Conservation (phyloP, 495 filamentous ascomycete genomes). For the Aspergillus taichungensis region DNA sequence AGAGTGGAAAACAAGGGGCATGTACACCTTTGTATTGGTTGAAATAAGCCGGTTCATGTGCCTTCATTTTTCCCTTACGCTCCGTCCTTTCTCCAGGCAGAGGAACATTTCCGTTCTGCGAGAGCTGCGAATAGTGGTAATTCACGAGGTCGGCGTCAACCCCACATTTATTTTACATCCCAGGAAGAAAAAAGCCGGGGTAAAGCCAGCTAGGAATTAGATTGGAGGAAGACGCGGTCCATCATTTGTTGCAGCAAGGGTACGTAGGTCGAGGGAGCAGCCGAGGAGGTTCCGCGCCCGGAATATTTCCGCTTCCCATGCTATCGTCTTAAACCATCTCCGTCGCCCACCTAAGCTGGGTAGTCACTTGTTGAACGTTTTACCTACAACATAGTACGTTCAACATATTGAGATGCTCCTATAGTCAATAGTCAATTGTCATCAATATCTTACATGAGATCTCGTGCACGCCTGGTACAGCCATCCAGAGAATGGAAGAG, state of each 20-base stretch:
- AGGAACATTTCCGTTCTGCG: conserved; percentile 19
- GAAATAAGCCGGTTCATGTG: not conserved
- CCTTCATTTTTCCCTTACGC: not conserved
- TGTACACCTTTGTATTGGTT: no score
- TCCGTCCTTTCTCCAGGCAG: not conserved
- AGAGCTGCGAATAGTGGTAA: not conserved
- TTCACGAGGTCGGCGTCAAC: conserved; percentile 1
- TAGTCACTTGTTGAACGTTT: no score
- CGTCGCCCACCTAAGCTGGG: no score
- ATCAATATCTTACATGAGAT: no score
- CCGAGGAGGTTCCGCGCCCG: conserved; percentile 11
- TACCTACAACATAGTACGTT: no score
- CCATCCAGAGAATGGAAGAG: no score
- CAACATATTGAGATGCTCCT: no score
- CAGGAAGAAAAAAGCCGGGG: not conserved
- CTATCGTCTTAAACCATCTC: no score
- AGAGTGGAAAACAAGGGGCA: not conserved
- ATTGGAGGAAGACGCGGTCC: not conserved
- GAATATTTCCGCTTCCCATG: conserved; percentile 9
- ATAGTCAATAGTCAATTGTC: no score
- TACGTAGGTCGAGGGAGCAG: not conserved
- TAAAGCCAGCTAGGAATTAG: not conserved
- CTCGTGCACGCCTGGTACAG: no score
- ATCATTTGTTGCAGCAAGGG: not conserved
- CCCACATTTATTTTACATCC: conserved; percentile 9